Evolutionary conservation across 1,284 basidiomycete species (phyloP), one percentile per base, ranked within the genome.

Genomic region (Cutaneotrichosporon sp.): DNA sequence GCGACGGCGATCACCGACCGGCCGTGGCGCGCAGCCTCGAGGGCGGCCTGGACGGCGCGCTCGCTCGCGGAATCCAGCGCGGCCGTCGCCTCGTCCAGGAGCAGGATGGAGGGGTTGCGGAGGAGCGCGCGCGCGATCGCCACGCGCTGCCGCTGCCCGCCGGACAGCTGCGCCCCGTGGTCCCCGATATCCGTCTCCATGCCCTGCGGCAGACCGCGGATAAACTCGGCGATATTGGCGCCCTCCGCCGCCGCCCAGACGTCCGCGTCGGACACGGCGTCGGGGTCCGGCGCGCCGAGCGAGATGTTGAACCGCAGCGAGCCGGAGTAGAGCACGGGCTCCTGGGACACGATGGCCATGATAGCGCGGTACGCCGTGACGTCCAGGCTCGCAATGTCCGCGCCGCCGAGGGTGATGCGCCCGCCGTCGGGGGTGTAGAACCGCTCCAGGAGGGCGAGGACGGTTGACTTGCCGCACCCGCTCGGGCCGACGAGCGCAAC

Each of bases 81-180:
- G n/a, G 91, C 93, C 0, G 95, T 98, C 4, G 94, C 93, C 80
- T 95, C 91, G 75, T 94, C 91, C 60, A 95, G 82, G 20, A 98
- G 81, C 38, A 97, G 83, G 27, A 98, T 89, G 78, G 92, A 92
- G 36, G 95, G 95, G 72, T 97, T 93, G 9, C 95, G 87, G 54
- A 99, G 85, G n/a, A 99, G 83, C 14, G 92, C 95, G 67, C 95
- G 89, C 3, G 95, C 95, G 70, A 98, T 97, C 42, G 95, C 95
- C 71, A 99, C 93, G 75, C 95, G 92, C 84, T 95, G 89, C 69
- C 76, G 76, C 69, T 75, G 71, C 31, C 63, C 62, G 72, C 95
- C 95, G 33, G 90, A 92, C 4, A 98, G 83, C 74, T 95, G 92
- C 7, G 90, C 88, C 13, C 95, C 95, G 79, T 97, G 97, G 60